Percentiles rank a stretch among this genome's conserved stretches.
phyloP scores from a whole-genome alignment of 1,284 basidiomycete species.

The Ganoderma lingzhi region DNA sequence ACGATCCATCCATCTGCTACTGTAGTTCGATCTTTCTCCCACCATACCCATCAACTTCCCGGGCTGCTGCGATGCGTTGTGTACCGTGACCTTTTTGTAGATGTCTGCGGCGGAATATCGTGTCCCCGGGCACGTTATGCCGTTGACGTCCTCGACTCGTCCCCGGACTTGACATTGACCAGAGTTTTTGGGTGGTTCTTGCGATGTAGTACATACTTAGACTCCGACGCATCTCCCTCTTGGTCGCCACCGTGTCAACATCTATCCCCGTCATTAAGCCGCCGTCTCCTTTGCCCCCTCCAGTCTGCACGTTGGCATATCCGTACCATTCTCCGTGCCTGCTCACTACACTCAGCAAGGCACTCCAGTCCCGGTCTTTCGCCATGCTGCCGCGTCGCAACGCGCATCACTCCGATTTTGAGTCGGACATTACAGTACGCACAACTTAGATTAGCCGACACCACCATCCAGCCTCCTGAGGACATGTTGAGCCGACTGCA shows the following conservation, averaged over 20 bases:
- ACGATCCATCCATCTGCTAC: neutral
- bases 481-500: neutral
- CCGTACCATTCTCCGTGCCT: neutral
- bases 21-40: slow-evolving; percentile 1
- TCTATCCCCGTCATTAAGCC: slow-evolving; percentile 2
- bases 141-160: neutral
- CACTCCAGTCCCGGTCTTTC: neutral
- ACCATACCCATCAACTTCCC: slow-evolving; percentile 6
- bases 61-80: neutral
- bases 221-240: neutral
- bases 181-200: neutral
- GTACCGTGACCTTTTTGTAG: neutral
- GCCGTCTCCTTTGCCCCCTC: neutral
- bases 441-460: neutral
- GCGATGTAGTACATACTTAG: neutral
- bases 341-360: neutral
- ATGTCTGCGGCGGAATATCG: neutral
- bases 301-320: neutral
- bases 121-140: neutral
- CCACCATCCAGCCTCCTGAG: neutral
- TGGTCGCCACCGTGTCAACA: neutral
- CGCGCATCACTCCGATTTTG: slow-evolving; percentile 5
- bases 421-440: slow-evolving; percentile 2
- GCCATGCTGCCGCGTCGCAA: slow-evolving; percentile 9
- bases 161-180: neutral